These are phyloP conservation scores for Vigna trinervia DNA, from an alignment of 306 rosid genomes.

Conservation along the genomic window DNA sequence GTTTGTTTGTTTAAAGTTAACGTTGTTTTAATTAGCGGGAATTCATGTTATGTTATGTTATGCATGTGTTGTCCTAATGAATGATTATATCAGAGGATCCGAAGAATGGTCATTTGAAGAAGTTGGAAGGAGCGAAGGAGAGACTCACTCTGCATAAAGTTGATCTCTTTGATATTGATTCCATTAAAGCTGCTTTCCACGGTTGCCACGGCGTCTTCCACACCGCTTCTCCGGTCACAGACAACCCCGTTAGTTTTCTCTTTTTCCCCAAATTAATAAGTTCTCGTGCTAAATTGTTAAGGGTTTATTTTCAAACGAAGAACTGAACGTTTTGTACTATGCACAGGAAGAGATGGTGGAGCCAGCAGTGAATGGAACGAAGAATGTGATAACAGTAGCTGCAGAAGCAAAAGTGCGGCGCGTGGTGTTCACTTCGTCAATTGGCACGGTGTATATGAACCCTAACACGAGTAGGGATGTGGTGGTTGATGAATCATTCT, in stretches of 20 bases:
- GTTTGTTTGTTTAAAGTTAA: neutral
- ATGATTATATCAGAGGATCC: conserved; percentile 58
- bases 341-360: conserved; percentile 76
- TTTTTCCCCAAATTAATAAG: neutral
- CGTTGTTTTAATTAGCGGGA: neutral
- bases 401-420: conserved; percentile 78
- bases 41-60: neutral
- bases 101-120: conserved; percentile 78
- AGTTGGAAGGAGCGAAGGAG: conserved; percentile 80
- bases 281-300: neutral
- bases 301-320: too few relatives aligned
- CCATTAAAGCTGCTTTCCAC: conserved; percentile 58
- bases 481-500: conserved; percentile 79
- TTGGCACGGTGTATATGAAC: conserved; percentile 89
- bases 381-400: conserved; percentile 70
- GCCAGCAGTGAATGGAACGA: conserved; percentile 78
- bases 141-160: conserved; percentile 67
- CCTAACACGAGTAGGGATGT: conserved; percentile 65
- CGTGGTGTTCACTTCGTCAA: conserved; percentile 92
- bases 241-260: conserved; percentile 65
- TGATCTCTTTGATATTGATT: conserved; percentile 74
- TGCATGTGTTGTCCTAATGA: neutral
- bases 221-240: conserved; percentile 87
- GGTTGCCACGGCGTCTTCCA: conserved; percentile 89
- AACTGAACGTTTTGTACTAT: too few relatives aligned